Evolutionary conservation across 768 basidiomycete genomes (phyloP).

Genomic region (Mycena indigotica): DNA sequence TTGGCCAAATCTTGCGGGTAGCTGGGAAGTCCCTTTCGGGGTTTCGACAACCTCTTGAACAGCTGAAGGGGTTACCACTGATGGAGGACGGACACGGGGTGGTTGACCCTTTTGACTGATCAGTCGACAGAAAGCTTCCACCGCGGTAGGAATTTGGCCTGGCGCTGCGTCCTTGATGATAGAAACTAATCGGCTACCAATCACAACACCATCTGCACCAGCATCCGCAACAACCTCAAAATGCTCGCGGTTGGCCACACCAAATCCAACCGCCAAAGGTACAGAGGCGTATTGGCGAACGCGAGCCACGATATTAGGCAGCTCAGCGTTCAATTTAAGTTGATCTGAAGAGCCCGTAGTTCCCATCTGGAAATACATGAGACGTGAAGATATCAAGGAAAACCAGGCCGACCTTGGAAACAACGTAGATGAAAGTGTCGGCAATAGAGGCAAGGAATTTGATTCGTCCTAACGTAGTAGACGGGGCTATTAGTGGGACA

Average conservation of each 20-base stretch:
- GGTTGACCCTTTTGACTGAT: constrained; percentile 53
- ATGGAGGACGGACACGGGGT: constrained; percentile 38
- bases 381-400: constrained; percentile 8
- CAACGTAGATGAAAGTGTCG: constrained; percentile 96
- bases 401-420: constrained; percentile 73
- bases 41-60: constrained; percentile 33
- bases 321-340: constrained; percentile 67
- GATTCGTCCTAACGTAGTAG: constrained; percentile 84
- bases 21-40: constrained; percentile 37
- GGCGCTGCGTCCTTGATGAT: constrained; percentile 70
- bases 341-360: constrained; percentile 90
- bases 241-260: constrained; percentile 87
- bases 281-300: constrained; percentile 78
- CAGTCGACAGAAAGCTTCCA: constrained; percentile 75
- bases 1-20: constrained; percentile 88
- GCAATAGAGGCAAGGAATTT: constrained; percentile 91
- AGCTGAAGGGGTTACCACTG: constrained; percentile 29
- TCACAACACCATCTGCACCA: constrained; percentile 94
- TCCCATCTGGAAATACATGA: constrained; percentile 68
- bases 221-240: constrained; percentile 83
- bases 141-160: constrained; percentile 50
- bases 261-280: constrained; percentile 95
- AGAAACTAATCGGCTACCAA: constrained; percentile 84
- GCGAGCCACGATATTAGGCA: constrained; percentile 83
- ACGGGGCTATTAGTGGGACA: constrained; percentile 93